phyloP scores from a whole-genome alignment of 768 basidiomycete genomes.

The Aureoboletus auriporus region DNA sequence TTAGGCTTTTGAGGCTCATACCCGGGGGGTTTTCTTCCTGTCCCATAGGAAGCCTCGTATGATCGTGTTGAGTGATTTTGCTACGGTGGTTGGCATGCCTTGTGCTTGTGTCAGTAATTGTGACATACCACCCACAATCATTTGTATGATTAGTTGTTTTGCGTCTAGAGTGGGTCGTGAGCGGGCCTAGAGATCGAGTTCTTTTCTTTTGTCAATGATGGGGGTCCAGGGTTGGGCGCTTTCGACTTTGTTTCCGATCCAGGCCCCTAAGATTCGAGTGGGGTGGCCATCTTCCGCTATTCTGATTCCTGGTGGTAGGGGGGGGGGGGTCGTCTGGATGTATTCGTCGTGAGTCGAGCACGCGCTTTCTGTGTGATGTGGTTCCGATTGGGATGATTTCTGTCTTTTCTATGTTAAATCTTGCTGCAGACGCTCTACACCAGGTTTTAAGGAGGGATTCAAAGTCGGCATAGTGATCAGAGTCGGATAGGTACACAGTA shows the following conservation, averaged over 20 bases:
- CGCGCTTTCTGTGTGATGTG: background rate
- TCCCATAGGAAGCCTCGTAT: background rate
- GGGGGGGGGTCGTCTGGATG: background rate
- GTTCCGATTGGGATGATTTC: slow-evolving; percentile 28
- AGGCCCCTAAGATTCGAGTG: slow-evolving; percentile 8
- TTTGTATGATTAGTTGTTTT: slow-evolving; percentile 15
- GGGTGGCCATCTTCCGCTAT: slow-evolving; percentile 17
- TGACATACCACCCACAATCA: slow-evolving; percentile 11
- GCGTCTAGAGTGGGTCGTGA: slow-evolving; percentile 15
- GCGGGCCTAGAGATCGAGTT: slow-evolving; percentile 8
- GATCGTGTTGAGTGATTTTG: no score
- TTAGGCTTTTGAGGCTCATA: background rate
- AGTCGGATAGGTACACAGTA: slow-evolving; percentile 8
- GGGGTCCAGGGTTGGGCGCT: slow-evolving; percentile 12
- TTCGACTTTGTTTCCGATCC: slow-evolving; percentile 22
- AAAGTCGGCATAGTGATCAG: slow-evolving; percentile 23
- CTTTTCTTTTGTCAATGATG: slow-evolving; percentile 18
- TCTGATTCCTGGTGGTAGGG: background rate
- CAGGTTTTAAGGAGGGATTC: slow-evolving; percentile 30
- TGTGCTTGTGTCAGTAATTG: slow-evolving; percentile 32
- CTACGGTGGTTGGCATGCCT: background rate
- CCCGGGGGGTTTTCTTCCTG: background rate
- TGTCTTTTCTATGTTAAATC: slow-evolving; percentile 23
- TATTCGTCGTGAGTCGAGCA: fast-evolving
- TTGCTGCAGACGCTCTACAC: slow-evolving; percentile 20